phyloP scores from a whole-genome alignment of 441 rosid genomes.

The Jatropha podagrica region DNA sequence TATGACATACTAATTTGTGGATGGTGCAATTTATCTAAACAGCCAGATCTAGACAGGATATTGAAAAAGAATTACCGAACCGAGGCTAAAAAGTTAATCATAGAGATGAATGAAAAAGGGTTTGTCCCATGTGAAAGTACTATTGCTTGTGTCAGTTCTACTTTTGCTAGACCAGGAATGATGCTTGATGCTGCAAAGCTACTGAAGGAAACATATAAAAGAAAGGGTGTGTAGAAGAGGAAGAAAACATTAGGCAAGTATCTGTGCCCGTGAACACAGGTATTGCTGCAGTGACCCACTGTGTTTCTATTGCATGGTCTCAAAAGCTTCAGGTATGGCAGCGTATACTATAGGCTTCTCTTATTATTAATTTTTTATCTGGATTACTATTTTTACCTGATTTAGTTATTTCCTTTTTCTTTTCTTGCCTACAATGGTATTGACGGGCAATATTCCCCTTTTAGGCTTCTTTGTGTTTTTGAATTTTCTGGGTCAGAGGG shows the following conservation, averaged over 20 bases:
- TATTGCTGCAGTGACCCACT: background rate
- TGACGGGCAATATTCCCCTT: background rate
- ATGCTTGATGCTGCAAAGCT: conserved; percentile 51
- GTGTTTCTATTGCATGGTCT: conserved; percentile 7
- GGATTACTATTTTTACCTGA: background rate
- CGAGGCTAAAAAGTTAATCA: conserved; percentile 60
- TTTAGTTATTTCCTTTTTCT: background rate
- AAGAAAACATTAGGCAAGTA: background rate
- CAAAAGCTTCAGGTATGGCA: conserved; percentile 17
- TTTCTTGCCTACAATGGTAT: background rate
- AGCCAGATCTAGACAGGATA: conserved; percentile 49
- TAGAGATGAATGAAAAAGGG: conserved; percentile 73
- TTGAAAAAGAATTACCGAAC: conserved; percentile 46
- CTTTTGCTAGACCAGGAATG: conserved; percentile 67
- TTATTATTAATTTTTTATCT: background rate
- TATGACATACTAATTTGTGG: conserved; percentile 75
- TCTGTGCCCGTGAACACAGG: background rate
- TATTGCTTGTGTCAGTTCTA: conserved; percentile 54
- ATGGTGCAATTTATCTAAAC: conserved; percentile 61
- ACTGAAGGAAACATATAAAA: conserved; percentile 51
- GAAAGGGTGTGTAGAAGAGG: conserved; percentile 30
- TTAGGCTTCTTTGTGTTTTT: background rate
- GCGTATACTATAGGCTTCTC: conserved; percentile 6
- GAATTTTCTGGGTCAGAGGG: background rate
- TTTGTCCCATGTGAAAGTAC: conserved; percentile 65